A percentile compares a stretch with the other conserved stretches of the same genome.
phyloP scores from a whole-genome alignment of 2,329 filamentous ascomycete species.

The Neonectria coccinea region DNA sequence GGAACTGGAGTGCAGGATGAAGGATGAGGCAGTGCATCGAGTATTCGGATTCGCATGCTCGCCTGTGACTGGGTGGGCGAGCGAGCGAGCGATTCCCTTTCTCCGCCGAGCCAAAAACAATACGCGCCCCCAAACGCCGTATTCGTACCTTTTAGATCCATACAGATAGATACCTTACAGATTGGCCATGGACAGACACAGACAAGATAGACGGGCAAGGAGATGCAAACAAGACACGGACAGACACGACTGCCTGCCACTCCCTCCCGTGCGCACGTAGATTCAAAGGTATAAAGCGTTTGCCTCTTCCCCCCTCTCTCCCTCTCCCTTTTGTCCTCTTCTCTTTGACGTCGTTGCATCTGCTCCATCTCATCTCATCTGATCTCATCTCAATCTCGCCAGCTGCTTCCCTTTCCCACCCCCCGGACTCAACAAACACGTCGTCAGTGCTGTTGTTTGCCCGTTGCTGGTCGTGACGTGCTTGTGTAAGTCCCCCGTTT shows the following conservation, averaged over 20 bases:
- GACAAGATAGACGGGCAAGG: background rate
- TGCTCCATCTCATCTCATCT: background rate
- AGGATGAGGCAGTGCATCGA: background rate
- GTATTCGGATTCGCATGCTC: background rate
- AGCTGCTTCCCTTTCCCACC: background rate
- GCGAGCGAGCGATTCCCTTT: background rate
- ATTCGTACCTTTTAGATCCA: conserved; percentile 1
- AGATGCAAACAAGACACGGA: background rate
- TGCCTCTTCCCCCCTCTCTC: background rate
- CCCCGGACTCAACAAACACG: background rate
- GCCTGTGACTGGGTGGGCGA: background rate
- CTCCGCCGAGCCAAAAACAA: background rate
- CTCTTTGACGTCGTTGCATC: background rate
- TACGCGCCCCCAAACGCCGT: background rate
- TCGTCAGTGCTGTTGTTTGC: background rate
- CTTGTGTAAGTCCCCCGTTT: background rate
- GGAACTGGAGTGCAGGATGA: background rate
- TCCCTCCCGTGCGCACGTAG: background rate
- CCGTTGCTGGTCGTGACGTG: background rate
- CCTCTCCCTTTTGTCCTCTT: background rate
- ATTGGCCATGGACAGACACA: background rate
- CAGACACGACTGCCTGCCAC: background rate
- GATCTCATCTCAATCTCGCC: background rate
- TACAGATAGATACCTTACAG: background rate
- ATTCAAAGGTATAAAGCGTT: background rate